These are phyloP conservation scores for Danielia reshetovae DNA, from an alignment of 805 yeast species.

Conservation along the genomic window DNA sequence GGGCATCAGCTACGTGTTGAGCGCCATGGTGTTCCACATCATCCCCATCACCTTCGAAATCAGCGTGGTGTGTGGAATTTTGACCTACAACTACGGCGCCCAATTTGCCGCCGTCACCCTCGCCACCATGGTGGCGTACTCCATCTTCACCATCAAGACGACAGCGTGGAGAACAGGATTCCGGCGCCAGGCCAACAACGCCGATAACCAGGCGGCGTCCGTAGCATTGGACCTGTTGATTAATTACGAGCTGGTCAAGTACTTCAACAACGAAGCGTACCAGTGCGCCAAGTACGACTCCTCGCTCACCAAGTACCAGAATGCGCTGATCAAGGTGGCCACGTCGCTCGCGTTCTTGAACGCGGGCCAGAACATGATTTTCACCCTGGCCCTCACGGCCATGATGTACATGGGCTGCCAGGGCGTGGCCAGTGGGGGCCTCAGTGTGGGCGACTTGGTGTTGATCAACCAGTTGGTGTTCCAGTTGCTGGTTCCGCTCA, in stretches of 20 bases:
- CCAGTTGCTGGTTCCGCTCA: conserved; percentile 91
- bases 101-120: conserved; percentile 87
- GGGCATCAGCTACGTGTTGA: conserved; percentile 88
- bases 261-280: conserved; percentile 83
- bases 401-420: conserved; percentile 98
- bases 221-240: conserved; percentile 92
- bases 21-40: conserved; percentile 97
- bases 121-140: conserved; percentile 83
- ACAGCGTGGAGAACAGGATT: conserved; percentile 96
- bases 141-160: conserved; percentile 82
- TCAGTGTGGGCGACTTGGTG: conserved; percentile 93
- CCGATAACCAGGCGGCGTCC: conserved; percentile 94
- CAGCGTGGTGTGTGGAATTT: conserved; percentile 85
- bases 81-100: conserved; percentile 88
- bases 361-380: conserved; percentile 75
- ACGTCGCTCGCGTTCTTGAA: conserved; percentile 77
- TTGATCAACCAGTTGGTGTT: conserved; percentile 93
- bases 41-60: conserved; percentile 91
- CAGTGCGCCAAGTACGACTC: conserved; percentile 77
- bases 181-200: conserved; percentile 80
- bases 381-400: conserved; percentile 84
- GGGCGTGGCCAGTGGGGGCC: conserved; percentile 78
- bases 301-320: conserved; percentile 70
- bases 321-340: conserved; percentile 74
- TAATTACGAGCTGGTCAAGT: conserved; percentile 91